A percentile compares a stretch with the other conserved stretches of the same genome.
phyloP scores from a whole-genome alignment of 2,329 filamentous ascomycete genomes.

The Rhexocercosporidium sp. region DNA sequence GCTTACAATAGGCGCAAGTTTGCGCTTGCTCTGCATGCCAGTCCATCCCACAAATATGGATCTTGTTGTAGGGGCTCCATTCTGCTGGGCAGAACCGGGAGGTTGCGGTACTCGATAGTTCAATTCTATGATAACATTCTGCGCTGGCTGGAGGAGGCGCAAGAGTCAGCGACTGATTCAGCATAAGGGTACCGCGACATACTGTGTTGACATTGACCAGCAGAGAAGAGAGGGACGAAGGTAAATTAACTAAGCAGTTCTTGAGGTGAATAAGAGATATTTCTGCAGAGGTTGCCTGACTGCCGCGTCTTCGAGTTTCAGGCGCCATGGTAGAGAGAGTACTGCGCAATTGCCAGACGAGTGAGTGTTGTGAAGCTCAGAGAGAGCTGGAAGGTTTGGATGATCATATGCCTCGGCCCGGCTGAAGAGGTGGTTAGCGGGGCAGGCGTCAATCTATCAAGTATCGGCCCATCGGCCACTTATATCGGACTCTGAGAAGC shows the following conservation, averaged over 20 bases:
- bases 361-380: background rate
- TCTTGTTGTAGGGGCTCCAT: constrained; percentile 57
- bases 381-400: background rate
- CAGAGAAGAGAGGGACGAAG: constrained; percentile 79
- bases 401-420: constrained; percentile 12
- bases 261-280: constrained; percentile 86
- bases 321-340: constrained; percentile 29
- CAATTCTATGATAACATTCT: constrained; percentile 96
- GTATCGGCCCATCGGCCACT: background rate
- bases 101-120: constrained; percentile 69
- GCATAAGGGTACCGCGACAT: constrained; percentile 45
- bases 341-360: background rate
- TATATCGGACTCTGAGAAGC: background rate
- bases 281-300: constrained; percentile 75
- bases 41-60: constrained; percentile 95
- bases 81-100: constrained; percentile 51
- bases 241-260: constrained; percentile 94
- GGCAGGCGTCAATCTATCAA: background rate
- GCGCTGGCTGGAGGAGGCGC: constrained; percentile 67
- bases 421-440: background rate
- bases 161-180: background rate
- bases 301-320: constrained; percentile 47
- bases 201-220: constrained; percentile 91
- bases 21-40: constrained; percentile 93
- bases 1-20: constrained; percentile 72